Conservation (phyloP, 169 alveolate genomes). For the Haemoproteus tartakovskyi region DNA sequence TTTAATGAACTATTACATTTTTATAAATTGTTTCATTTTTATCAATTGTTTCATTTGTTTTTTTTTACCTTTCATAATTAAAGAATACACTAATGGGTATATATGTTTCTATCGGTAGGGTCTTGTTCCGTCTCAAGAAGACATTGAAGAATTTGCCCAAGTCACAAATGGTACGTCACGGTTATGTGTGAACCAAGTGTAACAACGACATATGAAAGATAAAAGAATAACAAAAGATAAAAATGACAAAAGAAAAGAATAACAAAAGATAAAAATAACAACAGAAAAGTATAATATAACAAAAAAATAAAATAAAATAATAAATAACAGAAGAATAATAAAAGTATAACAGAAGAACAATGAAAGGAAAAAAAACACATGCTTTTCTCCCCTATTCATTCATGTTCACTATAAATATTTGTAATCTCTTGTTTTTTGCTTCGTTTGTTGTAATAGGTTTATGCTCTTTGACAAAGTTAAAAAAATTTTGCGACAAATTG, state of each 20-base stretch:
- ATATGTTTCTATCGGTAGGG: constrained; percentile 26
- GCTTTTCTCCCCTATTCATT: neutral
- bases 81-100: neutral
- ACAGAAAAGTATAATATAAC: too few species aligned
- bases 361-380: neutral
- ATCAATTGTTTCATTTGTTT: neutral
- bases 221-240: neutral
- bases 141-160: constrained; percentile 20
- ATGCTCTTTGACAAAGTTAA: constrained; percentile 32
- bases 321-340: neutral
- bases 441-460: constrained; percentile 1
- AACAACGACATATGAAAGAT: neutral
- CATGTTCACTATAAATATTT: neutral
- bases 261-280: too few species aligned
- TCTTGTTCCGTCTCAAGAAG: constrained; percentile 45
- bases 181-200: neutral
- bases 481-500: constrained; percentile 29
- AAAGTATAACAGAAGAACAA: neutral
- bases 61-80: neutral
- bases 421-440: neutral
- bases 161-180: constrained; percentile 29
- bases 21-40: too few species aligned
- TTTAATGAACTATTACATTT: neutral
- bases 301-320: too few species aligned
- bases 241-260: too few species aligned